Evolutionary conservation across 2,329 filamentous ascomycete species (phyloP), one percentile per base, ranked within the genome.

Genomic region (Alternaria dauci): DNA sequence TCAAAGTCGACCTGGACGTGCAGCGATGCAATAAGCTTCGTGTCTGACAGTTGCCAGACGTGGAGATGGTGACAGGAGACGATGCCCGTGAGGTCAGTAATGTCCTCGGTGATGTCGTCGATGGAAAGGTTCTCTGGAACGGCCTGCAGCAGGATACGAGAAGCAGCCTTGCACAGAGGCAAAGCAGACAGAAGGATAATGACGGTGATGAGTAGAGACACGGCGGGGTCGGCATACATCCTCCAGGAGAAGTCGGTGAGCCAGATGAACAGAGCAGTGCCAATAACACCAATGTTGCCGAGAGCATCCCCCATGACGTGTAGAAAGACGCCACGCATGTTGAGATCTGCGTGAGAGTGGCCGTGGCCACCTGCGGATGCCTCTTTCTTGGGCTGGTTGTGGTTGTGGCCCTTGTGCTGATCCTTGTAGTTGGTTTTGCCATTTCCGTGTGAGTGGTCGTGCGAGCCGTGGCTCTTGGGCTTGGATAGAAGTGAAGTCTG

Each of bases 41-140:
- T 95, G 76, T 98, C 94, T 16, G 91, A 96, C 34, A 99, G 86
- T 79, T 98, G 94, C 95, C 95, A 99, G 63, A 99, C 93, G 77
- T 99, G 95, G 23, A 99, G 86, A 77, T 99, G 94, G 80, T 99
- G 95, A 74, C 93, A 97, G 76, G 91, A 93, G 62, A 95, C 84
- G 48, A 99, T 91, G 42, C 94, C 94, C 0, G 91, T 90, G 6
- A 99, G 87, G 16, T 87, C 82, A 74, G 94, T 88, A 55, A 99
- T 97, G 76, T 99, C 95, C 67, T 94, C 90, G 68, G 93, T 91
- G 78, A 99, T 94, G 61, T 98, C 92, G 66, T 94, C 90, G 58
- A 97, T 88, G 69, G 90, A 89, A 71, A 99, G 89, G 55, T 94
- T 91, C 60, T 93, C 90, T 0, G 95, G 95, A 0, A 95, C 96